Evolutionary conservation across 148 eudicot species (phyloP), one percentile per base, ranked within the genome.

Genomic region (Pouteria glomerata): DNA sequence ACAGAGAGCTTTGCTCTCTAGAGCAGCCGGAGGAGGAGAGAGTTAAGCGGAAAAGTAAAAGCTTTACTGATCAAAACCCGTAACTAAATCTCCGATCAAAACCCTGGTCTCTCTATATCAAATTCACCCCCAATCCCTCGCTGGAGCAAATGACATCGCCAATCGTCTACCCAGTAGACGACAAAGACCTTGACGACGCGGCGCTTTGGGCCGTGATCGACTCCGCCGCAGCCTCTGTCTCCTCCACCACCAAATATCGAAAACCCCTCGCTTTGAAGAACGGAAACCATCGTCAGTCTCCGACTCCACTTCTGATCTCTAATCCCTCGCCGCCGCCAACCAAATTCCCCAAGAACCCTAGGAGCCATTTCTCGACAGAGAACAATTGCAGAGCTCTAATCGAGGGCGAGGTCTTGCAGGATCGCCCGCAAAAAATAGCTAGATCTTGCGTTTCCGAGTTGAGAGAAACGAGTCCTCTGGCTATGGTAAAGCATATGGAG

Each of bases 131-230:
- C 33, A 13, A 21, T 30, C 39, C 26, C 16, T 21, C 19, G 0
- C 11, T 15, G 11, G n/a, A n/a, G n/a, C 64, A 16, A 35, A 84
- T 87, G 90, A 58, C 67, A 18, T 82, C 90, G 23, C 82, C 85
- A 29, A 65, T 70, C 29, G 71, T 30, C 58, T 77, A 81, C 57
- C 82, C 89, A 19, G 50, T 86, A 37, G 98, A 90, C 69, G 96
- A 93, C 78, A 75, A 81, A 58, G 96, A 90, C 83, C 85, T 93
- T 50, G 93, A 90, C 81, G 96, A 90, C 79, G 91, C 85, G 61
- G 87, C 91, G 19, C 80, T 93, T 6, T 93, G 98, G 98, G 96
- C 96, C 12, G 86, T 84, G 2, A 90, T 93, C 68, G 98, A 93
- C 72, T 93, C 98, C 58, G 98, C 98, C 77, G 92, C 86, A 21